Evolutionary conservation across 2,329 filamentous ascomycete genomes (phyloP).

Genomic region (Penicillium sp.): DNA sequence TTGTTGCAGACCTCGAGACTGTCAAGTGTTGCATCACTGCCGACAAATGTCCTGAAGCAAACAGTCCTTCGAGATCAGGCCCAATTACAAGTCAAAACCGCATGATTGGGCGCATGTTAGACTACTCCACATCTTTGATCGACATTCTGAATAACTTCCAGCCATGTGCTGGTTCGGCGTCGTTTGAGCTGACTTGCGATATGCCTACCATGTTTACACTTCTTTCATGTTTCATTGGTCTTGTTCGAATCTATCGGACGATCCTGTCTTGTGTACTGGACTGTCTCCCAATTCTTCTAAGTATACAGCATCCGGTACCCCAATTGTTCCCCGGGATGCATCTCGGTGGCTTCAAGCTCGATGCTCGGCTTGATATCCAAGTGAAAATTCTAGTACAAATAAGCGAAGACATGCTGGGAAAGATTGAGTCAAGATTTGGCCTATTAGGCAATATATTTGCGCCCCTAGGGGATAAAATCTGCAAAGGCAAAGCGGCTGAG

Average conservation of each 20-base stretch:
- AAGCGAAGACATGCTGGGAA: background rate
- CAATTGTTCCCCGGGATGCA: constrained; percentile 1
- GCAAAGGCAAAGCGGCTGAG: background rate
- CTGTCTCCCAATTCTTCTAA: background rate
- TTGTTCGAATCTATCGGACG: background rate
- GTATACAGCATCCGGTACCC: background rate
- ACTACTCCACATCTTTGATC: background rate
- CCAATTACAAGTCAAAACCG: background rate
- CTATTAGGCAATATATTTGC: background rate
- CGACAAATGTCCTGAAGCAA: constrained; percentile 1
- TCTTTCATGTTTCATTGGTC: background rate
- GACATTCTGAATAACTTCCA: background rate
- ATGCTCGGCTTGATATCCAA: constrained; percentile 1
- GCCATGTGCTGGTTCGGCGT: background rate
- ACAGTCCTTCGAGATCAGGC: background rate
- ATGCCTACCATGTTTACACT: background rate
- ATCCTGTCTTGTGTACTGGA: background rate
- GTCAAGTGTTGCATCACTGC: constrained; percentile 1
- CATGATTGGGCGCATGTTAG: background rate
- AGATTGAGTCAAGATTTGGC: background rate
- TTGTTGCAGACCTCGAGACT: background rate
- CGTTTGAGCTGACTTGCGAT: constrained; percentile 3
- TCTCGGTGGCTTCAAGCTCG: background rate
- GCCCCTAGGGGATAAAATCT: background rate
- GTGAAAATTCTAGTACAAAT: constrained; percentile 1